Evolutionary conservation across 106 monocot genomes (phyloP), one percentile per base, ranked within the genome.

Genomic region (Phalaenopsis aphrodite): DNA sequence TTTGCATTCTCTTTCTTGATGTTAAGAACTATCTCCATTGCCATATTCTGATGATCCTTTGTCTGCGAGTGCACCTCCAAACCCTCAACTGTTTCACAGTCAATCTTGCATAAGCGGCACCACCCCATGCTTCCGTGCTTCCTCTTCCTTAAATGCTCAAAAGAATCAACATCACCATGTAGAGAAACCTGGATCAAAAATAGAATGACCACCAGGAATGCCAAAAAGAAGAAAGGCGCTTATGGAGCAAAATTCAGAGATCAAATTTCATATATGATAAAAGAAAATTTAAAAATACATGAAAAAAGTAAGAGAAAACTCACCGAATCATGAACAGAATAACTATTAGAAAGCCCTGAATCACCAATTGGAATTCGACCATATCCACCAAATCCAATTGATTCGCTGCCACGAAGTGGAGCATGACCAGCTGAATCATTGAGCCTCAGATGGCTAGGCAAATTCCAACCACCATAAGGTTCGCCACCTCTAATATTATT

Each of bases 21-120:
- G 78, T 71, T 86, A 30, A 92, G 64, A 65, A 99, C 89, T 76
- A 99, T 87, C 68, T 99, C 98, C 98, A 99, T 94, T 4, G 92
- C 84, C 85, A 78, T 88, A 56, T 91, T 90, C 78, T 99, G 94
- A 81, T 99, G 98, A 41, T 99, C 98, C 85, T 85, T 91, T 30
- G 90, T 89, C 80, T 99, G 92, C 15, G 87, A 87, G 87, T 99
- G 98, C 77, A 88, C 45, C 78, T 99, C 92, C 64, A 94, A 79
- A 72, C 89, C 92, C 67, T 94, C 98, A 23, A 84, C 88, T 23
- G 87, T 94, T 65, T 90, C 92, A 83, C 94, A 99, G 66, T 94
- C 90, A 81, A 94, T 82, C 73, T 85, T 93, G 81, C 98, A 99
- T 78, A 99, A 89, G 16, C 90, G 83, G 76, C 98, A 99, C 92